Base-by-base conservation (phyloP, 2,329 filamentous ascomycete genomes). In the Metarhizium rileyi region DNA sequence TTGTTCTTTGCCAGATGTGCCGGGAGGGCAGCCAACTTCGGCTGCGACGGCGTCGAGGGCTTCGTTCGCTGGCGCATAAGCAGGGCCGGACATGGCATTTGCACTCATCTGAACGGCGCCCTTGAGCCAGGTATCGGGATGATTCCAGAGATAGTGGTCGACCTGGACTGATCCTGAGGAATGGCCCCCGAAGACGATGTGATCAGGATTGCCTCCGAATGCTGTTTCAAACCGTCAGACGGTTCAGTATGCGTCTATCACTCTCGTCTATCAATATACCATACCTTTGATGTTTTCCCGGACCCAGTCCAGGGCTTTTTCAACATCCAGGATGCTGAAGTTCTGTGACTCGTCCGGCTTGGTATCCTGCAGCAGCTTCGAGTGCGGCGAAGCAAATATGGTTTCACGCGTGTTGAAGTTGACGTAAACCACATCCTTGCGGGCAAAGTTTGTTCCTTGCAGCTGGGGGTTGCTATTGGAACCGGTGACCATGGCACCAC, bases 151-250 rank as follows among this genome's bases (percentile, higher is more conserved):
- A 49, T 70, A 70, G 55, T 70, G 66, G 27, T 70, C 68, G 28
- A 68, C 66, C 18, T 67, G 64, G 8, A 66, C 65, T 26, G 55
- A 53, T 5, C 67, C 67, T 0, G 66, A 69, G 0, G 65, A 66
- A 55, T 69, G 64, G 1, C 70, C 70, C 44, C 71, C 70, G 5
- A 72, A 63, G n/a, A 72, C 68, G 3, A 73, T 66, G 47, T 69
- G 70, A 33, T 71, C 61, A 3, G 70, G 68, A 52, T 73, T 65
- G 23, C 70, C 70, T 2, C 70, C 70, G 49, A 73, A 73, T 30
- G 67, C 70, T 51, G 55, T 0, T 16, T 5, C 8, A 33, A 33
- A 36, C 26, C 5, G 49, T 54, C 36, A 52, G 27, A 28, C 27
- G 5, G 27, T 5, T 14, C 4, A 33, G 30, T 5, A 33, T 33